phyloP scores from a whole-genome alignment of 1,284 basidiomycete genomes.

The Fomes fomentarius region DNA sequence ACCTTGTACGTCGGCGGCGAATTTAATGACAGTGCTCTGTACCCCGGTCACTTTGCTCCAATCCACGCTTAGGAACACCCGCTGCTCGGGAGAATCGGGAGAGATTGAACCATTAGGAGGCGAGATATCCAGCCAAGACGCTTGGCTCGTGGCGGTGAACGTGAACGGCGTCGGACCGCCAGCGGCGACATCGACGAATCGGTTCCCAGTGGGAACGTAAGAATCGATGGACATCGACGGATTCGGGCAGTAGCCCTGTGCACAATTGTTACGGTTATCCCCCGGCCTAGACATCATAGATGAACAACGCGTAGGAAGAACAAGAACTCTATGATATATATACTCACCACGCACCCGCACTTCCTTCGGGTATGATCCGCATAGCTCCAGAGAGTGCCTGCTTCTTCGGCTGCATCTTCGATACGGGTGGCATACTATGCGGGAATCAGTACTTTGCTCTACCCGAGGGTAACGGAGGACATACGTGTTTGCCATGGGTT shows the following conservation, averaged over 20 bases:
- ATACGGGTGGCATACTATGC: slow-evolving; percentile 59
- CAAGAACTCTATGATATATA: no score
- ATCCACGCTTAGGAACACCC: slow-evolving; percentile 61
- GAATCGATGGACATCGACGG: slow-evolving; percentile 55
- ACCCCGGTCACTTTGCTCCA: slow-evolving; percentile 56
- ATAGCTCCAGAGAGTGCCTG: slow-evolving; percentile 61
- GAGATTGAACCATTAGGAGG: slow-evolving; percentile 53
- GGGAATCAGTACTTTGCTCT: no score
- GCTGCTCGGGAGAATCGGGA: slow-evolving; percentile 49
- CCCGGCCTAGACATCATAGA: slow-evolving; percentile 49
- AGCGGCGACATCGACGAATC: slow-evolving; percentile 63
- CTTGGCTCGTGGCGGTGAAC: slow-evolving; percentile 54
- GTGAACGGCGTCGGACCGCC: slow-evolving; percentile 63
- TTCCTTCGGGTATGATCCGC: slow-evolving; percentile 64
- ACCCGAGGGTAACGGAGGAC: no score
- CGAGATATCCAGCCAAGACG: slow-evolving; percentile 57
- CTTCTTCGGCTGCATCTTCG: slow-evolving; percentile 58
- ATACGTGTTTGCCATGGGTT: slow-evolving; percentile 64
- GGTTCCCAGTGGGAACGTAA: slow-evolving; percentile 53
- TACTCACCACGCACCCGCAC: slow-evolving; percentile 56
- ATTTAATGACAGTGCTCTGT: slow-evolving; percentile 47
- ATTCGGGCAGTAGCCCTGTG: slow-evolving; percentile 52
- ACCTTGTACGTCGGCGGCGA: slow-evolving; percentile 48
- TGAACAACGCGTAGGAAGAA: no score
- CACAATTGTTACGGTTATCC: slow-evolving; percentile 61